Conservation (phyloP, 2,329 filamentous ascomycete genomes). For the Akanthomyces muscarius region DNA sequence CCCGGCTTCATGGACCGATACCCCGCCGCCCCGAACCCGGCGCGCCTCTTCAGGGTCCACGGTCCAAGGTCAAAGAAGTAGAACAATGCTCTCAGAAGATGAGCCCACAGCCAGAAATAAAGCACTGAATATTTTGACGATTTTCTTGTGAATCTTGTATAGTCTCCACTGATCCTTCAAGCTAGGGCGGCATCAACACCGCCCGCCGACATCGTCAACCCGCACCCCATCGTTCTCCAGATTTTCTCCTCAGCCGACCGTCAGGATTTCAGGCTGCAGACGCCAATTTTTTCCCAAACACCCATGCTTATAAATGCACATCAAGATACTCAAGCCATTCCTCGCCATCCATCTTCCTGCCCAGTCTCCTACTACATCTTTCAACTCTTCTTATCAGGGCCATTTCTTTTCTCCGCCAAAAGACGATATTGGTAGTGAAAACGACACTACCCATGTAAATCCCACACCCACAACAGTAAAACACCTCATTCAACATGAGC, state of each 20-base stretch:
- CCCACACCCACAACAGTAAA: too few relatives aligned
- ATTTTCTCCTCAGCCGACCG: conserved; percentile 13
- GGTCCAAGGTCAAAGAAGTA: too few relatives aligned
- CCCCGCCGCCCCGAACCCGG: background rate
- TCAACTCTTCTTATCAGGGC: background rate
- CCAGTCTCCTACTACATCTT: background rate
- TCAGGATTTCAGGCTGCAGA: background rate
- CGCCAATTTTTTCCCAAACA: background rate
- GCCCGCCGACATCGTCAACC: conserved; percentile 2
- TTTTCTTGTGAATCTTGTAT: too few relatives aligned
- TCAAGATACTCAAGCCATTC: background rate
- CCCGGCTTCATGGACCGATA: background rate
- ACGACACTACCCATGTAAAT: background rate
- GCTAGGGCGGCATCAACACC: background rate
- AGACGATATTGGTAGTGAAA: too few relatives aligned
- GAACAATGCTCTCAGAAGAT: too few relatives aligned
- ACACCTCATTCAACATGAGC: background rate
- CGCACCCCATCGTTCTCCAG: background rate
- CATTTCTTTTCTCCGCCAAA: too few relatives aligned
- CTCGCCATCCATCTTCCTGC: background rate
- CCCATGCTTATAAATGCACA: conserved; percentile 5
- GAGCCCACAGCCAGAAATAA: too few relatives aligned
- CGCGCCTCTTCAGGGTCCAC: too few relatives aligned
- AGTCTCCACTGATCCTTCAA: too few relatives aligned
- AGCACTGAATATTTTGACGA: too few relatives aligned